phyloP scores from a whole-genome alignment of 768 basidiomycete species.

The Boletus tomentosulus region DNA sequence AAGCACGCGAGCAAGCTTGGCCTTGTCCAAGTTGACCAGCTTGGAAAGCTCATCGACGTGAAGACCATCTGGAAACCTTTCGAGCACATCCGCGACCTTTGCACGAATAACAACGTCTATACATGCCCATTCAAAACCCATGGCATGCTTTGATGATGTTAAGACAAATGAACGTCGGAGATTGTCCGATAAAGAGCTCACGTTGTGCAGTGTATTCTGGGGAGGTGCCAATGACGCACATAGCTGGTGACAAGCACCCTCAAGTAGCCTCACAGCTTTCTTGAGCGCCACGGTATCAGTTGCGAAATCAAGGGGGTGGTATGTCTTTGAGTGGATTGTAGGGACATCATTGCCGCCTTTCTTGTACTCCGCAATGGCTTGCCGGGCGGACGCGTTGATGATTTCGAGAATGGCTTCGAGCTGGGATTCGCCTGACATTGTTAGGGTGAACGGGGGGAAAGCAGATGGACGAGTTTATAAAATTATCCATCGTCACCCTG shows the following conservation, averaged over 20 bases:
- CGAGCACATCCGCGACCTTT: conserved; percentile 18
- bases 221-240: conserved; percentile 26
- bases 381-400: not conserved
- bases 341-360: too few species aligned
- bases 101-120: conserved; percentile 13
- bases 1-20: conserved; percentile 24
- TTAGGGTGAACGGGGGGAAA: not conserved
- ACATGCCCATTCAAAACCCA: conserved; percentile 28
- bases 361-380: conserved; percentile 13
- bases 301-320: too few species aligned
- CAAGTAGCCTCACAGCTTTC: conserved; percentile 10
- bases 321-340: too few species aligned
- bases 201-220: conserved; percentile 25
- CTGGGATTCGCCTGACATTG: not conserved
- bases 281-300: conserved; percentile 19
- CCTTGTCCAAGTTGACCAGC: conserved; percentile 11
- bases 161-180: not conserved
- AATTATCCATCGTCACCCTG: not conserved
- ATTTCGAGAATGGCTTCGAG: not conserved
- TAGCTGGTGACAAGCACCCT: conserved; percentile 3
- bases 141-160: conserved; percentile 8
- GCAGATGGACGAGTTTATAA: not conserved
- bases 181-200: conserved; percentile 1
- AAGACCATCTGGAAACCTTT: conserved; percentile 24
- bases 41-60: conserved; percentile 7